phyloP scores from a whole-genome alignment of 2,329 filamentous ascomycete species.

The Clarireedia sp. region DNA sequence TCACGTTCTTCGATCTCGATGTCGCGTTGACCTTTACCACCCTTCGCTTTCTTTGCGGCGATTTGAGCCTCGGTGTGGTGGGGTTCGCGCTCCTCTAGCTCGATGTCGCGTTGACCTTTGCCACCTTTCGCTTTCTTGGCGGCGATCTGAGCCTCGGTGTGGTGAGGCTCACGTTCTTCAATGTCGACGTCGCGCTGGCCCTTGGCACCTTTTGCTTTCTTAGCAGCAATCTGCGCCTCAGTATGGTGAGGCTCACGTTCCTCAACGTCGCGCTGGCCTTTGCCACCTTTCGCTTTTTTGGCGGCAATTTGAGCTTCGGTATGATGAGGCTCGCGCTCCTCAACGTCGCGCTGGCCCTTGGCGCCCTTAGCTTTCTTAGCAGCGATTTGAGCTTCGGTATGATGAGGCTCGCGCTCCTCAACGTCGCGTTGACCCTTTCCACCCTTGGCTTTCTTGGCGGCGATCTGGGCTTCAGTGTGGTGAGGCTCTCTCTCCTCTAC shows the following conservation, averaged over 20 bases:
- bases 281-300: constrained; percentile 12
- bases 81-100: background rate
- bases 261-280: no score
- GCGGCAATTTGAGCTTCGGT: constrained; percentile 21
- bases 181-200: no score
- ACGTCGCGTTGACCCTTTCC: constrained; percentile 2
- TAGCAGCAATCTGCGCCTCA: no score
- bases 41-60: constrained; percentile 17
- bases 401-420: constrained; percentile 13
- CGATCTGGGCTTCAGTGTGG: constrained; percentile 20
- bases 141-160: background rate
- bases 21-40: constrained; percentile 3
- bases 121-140: background rate
- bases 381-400: constrained; percentile 21
- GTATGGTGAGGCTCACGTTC: no score
- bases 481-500: constrained; percentile 11
- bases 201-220: no score
- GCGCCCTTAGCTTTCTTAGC: constrained; percentile 15
- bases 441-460: constrained; percentile 13
- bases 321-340: constrained; percentile 15
- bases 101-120: no score
- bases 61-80: constrained; percentile 19
- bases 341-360: constrained; percentile 2
- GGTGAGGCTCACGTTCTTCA: no score
- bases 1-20: background rate